Evolutionary conservation across 257 asterid species (phyloP), one percentile per base, ranked within the genome.

Genomic region (Solanum bukasovii): DNA sequence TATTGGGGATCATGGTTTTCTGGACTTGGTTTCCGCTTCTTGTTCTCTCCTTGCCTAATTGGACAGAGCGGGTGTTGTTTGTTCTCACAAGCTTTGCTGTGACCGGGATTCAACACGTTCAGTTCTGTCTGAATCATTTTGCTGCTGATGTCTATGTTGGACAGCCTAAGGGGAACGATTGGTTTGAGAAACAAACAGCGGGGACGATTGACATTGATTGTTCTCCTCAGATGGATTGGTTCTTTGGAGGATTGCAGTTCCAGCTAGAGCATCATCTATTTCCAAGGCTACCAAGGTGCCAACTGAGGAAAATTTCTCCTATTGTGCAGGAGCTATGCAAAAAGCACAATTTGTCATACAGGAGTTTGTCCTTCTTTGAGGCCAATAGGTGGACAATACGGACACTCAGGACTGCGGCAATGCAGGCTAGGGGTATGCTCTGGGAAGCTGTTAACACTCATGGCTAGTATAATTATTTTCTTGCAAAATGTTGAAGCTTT

Each of bases 401-500:
- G 91, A 95, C 98, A 0, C 92, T 97, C 3, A 92, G 93, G 87
- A 29, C 85, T 0, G 99, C 98, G 1, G 99, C 99, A 0, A 25
- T 94, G 90, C 93, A 94, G 93, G 99, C 99, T 12, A 90, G 96
- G 35, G 94, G 94, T 88, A 87, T 96, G 93, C 88, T 95, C 35
- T 96, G 99, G 99, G 99, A 96, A 89, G 99, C 98, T 88, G 91
- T 96, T 8, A 95, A 95, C 89, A 96, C 98, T 23, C 98, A 94
- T 88, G 99, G 98, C 83, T 95, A 94, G 91, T 38, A 89, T 84
- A 11, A 65, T 34, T 18, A 14, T 29, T 42, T 67, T 63, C 23
- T 13, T 20, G 33, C 14, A 78, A 25, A 25, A 13, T n/a, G 29
- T 42, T 78, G 37, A 25, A 42, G 37, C 20, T n/a, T 42, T 44